Base-by-base conservation (phyloP, 306 rosid species). In the Sesbania bispinosa region DNA sequence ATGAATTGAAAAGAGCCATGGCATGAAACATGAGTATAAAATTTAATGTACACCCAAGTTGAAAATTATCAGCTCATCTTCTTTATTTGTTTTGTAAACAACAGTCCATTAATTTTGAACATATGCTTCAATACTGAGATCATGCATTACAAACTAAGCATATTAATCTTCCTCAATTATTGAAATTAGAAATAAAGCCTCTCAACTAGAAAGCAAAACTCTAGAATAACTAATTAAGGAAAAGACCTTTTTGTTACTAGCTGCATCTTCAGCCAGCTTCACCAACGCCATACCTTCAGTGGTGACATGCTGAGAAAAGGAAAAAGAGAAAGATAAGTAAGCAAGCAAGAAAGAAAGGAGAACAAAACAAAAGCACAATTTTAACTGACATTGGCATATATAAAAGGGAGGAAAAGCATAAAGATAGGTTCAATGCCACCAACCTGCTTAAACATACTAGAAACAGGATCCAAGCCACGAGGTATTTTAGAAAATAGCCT, bases 401-500 rank as follows among this genome's bases (percentile, higher is more conserved):
- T 4, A 27, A 71, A 45, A 20, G 24, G 51, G 50, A 66, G 24
- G 67, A 33, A 65, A 64, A 43, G 33, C 60, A 48, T 2, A 32
- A 71, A 30, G 27, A 62, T 54, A 76, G 63, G 70, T 10, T 65
- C 30, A 79, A 74, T 18, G 24, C 38, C 48, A 70, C 64, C 70
- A 73, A 93, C 98, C 97, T 87, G 93, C 86, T 90, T 93, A 78
- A 93, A 93, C 64, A 87, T 90, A 62, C 74, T 80, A 18, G 98
- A 88, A 76, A 93, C 96, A 39, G 97, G 98, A 81, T 90, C 98
- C 65, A 93, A 78, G 16, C 98, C 98, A 9, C 77, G 75, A 72
- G 92, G 92, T 84, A 93, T 88, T 87, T 93, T 93, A 74, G 97
- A 90, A 72, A 90, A 93, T 66, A 93, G 97, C 87, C 98, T 87